Base-by-base conservation (phyloP, 305 asterid species). In the Rubia tinctorum region DNA sequence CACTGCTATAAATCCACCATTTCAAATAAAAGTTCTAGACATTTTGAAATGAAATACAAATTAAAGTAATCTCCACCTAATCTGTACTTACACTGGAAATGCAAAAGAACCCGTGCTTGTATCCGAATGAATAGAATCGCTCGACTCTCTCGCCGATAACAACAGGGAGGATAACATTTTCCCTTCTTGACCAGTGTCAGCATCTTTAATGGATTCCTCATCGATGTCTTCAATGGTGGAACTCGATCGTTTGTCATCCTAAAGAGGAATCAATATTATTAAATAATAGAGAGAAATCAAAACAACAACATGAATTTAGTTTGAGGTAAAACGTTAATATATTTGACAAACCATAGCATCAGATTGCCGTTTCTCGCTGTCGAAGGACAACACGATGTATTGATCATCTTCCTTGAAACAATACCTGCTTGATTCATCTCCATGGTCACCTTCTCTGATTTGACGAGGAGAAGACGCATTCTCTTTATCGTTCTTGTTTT, bases 11-110 rank as follows among this genome's bases (percentile, higher is more conserved):
- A 20, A 14, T 13, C 12, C 43, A 66, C 2, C 42, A 67, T 40
- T 22, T 56, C 45, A 53, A 72, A n/a, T 67, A 62, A 53, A 10
- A 11, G 1, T 53, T 53, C 23, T 18, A 3, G 5, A n/a, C 6
- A 11, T 7, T 64, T 51, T 13, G 12, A 23, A 4, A 58, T 58
- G 30, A 20, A 58, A 58, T 23, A 20, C 60, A 55, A 18, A 7
- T 37, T 37, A 4, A 53, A 18, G 17, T 15, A 14, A 49, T 49
- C 55, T 6, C 7, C 55, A 49, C 17, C 60, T 18, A n/a, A 55
- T 18, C 37, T 20, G 3, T 40, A 79, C 96, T 86, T 81, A 88
- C 96, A 74, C 80, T 63, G 94, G 97, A 72, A 93, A 84, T 34
- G 87, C 80, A 74, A 84, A 84, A 34, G 87, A 81, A 49, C 82